phyloP scores from a whole-genome alignment of 768 basidiomycete genomes.

The Clavaria fumosa region DNA sequence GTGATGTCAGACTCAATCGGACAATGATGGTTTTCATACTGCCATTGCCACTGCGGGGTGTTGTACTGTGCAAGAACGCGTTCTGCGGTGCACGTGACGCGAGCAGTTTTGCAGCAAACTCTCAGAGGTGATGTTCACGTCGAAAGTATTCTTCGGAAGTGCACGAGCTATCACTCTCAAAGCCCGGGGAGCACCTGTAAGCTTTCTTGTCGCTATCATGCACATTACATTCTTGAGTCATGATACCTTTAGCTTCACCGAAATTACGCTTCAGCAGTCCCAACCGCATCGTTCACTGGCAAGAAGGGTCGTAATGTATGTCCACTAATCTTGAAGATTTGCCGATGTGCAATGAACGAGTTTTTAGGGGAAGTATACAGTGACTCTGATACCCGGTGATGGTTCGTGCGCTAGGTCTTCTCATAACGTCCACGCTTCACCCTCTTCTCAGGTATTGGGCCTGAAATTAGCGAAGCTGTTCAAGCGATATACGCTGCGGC shows the following conservation, averaged over 20 bases:
- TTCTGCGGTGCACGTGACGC: no score
- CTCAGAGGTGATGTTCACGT: no score
- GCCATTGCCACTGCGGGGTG: no score
- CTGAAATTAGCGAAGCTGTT: slow-evolving; percentile 94
- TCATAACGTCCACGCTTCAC: slow-evolving; percentile 7
- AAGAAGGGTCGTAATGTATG: slow-evolving; percentile 79
- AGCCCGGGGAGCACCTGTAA: no score
- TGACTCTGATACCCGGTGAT: slow-evolving; percentile 93
- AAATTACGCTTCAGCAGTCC: slow-evolving; percentile 58
- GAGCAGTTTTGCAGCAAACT: no score
- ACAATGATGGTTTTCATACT: no score
- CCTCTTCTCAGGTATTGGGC: slow-evolving; percentile 69
- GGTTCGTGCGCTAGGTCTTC: slow-evolving; percentile 33
- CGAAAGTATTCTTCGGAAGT: no score
- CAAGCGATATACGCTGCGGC: slow-evolving; percentile 88
- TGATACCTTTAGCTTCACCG: slow-evolving; percentile 36
- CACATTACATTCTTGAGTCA: no score
- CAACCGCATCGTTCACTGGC: slow-evolving; percentile 82
- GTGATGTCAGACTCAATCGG: no score
- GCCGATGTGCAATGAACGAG: no score
- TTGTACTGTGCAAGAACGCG: no score
- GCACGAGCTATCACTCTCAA: slow-evolving; percentile 28
- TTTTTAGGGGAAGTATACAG: slow-evolving; percentile 86
- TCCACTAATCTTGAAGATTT: slow-evolving; percentile 9
- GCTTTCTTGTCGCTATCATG: no score